Evolutionary conservation across 345 rosid genomes (phyloP), one percentile per base, ranked within the genome.

Genomic region (Brassica incana): DNA sequence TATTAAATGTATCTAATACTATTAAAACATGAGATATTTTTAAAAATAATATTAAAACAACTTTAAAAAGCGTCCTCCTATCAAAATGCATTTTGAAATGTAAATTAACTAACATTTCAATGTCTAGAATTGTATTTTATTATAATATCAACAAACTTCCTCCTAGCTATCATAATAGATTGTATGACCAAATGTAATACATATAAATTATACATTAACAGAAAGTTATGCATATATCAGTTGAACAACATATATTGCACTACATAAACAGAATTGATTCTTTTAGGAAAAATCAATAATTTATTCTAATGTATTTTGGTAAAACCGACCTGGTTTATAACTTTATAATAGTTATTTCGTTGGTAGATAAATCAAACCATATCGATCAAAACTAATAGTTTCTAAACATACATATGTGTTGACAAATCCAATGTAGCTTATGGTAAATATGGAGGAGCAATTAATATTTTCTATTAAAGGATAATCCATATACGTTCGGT

Each of bases 331-430:
- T 45, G 52, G 52, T 45, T 45, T 38, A 38, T 38, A 38, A 38
- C 45, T 38, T 38, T 38, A 38, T 38, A 7, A 38, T 38, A 38
- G 10, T 60, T 10, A 48, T 20, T 8, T 70, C n/a, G 14, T 70
- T 10, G 30, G 11, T 64, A 35, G 11, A 58, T 58, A 72, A 65
- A 72, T 65, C 30, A 66, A 78, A 38, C 18, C 45, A 43, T 10
- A 78, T 71, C 7, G 48, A 71, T 38, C 73, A 4, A 2, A 30
- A 30, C 5, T 30, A 2, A 30, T 30, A 30, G 33, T 4, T 30
- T 30, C 33, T 20, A 20, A 20, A 20, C 38, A 35, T 35, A 35
- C 7, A 35, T 35, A 30, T 2, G 33, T 35, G 38, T 35, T 35
- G 8, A 35, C 38, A 35, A 35, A 35, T 6, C 38, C 7, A 6